Evolutionary conservation across 176 grass and related monocot species (phyloP).

Genomic region (Poa annua): DNA sequence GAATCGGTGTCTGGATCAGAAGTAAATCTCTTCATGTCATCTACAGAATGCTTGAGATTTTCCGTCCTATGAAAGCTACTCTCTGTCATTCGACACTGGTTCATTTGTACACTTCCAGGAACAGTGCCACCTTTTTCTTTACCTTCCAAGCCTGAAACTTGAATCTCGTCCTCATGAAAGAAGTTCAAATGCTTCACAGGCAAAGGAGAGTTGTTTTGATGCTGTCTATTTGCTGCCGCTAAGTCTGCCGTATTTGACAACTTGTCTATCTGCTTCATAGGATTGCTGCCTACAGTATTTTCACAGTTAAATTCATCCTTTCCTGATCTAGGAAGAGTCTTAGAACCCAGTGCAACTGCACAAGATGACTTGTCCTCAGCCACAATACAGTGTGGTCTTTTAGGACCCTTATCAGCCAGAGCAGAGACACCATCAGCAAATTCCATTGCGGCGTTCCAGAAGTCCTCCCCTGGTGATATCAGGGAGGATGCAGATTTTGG

Average conservation of each 20-base stretch:
- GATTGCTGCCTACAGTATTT: constrained; percentile 51
- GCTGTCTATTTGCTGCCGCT: constrained; percentile 24
- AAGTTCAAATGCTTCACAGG: constrained; percentile 93
- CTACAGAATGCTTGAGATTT: constrained; percentile 24
- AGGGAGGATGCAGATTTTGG: constrained; percentile 68
- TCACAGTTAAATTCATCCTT: constrained; percentile 43
- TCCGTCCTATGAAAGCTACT: constrained; percentile 24
- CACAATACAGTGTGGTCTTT: constrained; percentile 41
- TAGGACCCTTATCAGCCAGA: constrained; percentile 42
- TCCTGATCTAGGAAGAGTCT: constrained; percentile 54
- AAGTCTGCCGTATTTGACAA: constrained; percentile 39
- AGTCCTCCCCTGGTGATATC: constrained; percentile 89
- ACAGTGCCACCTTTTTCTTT: constrained; percentile 43
- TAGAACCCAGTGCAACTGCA: constrained; percentile 54
- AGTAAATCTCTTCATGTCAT: constrained; percentile 35
- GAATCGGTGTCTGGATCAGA: constrained; percentile 8
- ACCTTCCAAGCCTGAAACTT: constrained; percentile 32
- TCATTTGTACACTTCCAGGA: constrained; percentile 10
- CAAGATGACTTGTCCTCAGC: constrained; percentile 72
- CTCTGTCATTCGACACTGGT: constrained; percentile 26
- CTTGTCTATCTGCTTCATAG: constrained; percentile 57
- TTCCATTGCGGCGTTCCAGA: constrained; percentile 91
- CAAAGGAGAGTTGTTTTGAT: constrained; percentile 60
- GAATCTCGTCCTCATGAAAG: constrained; percentile 69
- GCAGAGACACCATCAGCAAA: constrained; percentile 69